Base-by-base conservation (phyloP, 805 yeast genomes). In the Cephaloascus albidus region DNA sequence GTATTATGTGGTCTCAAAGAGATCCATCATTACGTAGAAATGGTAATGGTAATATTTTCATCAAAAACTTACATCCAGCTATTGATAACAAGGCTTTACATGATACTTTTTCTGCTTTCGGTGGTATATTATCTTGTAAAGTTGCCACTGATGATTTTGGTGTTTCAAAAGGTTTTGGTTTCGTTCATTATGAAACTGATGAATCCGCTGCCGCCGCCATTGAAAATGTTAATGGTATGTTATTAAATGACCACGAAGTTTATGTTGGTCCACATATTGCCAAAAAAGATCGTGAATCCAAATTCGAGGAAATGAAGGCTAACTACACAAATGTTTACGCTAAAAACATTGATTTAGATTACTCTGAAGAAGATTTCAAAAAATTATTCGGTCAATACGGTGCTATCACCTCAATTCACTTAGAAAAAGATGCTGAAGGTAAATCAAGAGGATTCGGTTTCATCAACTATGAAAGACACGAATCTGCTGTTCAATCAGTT, bases 1-100 rank as follows among this genome's bases (percentile, higher is more conserved):
- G 98, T 70, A 90, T 93, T 73, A 93, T 93, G 97, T 88, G 97
- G 97, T 88, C 97, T 52, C 97, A 93, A 75, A 87, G 97, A 72
- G 97, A 93, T 65, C 97, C 98, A 49, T 76, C 96, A 46, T 65
- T 81, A 57, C 85, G 98, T 77, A 86, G 82, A 76, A 81, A 81
- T 60, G 97, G 97, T 65, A 83, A 86, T 48, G 97, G 96, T 59
- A 93, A 93, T 78, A 81, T 93, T 51, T 93, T 84, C 79, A 90
- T 93, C 74, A 93, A 93, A 81, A 93, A 93, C 79, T 80, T 93
- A 70, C 96, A 90, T 68, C 94, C 96, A 45, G 95, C 86, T 58
- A 93, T 93, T 58, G 98, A 93, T 73, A 90, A 93, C 87, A 90
- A 90, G 78, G 95, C 96, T 55, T 77, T 93, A 57, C 95, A 89